phyloP scores from a whole-genome alignment of 2,329 filamentous ascomycete species.

The Raffaelea albimanens region DNA sequence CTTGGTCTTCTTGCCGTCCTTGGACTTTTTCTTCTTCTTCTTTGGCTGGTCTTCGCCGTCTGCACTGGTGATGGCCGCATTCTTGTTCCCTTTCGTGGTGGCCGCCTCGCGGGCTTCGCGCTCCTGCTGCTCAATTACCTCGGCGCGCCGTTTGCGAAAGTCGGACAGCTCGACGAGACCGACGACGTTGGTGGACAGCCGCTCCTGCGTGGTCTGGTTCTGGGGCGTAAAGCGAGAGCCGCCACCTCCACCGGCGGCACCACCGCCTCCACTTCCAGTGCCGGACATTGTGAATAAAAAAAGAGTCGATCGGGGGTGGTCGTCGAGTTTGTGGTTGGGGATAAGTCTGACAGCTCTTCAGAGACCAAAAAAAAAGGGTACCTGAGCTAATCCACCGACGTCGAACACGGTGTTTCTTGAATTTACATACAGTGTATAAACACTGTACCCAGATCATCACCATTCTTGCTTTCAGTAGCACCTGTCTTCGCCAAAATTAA shows the following conservation, averaged over 20 bases:
- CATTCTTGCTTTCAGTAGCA: too few relatives aligned
- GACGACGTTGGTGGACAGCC: constrained; percentile 77
- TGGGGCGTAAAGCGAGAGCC: constrained; percentile 65
- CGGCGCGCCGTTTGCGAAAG: constrained; percentile 90
- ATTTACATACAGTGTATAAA: too few relatives aligned
- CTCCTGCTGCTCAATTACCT: constrained; percentile 86
- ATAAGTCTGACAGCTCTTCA: too few relatives aligned
- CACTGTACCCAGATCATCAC: too few relatives aligned
- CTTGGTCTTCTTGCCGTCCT: constrained; percentile 27
- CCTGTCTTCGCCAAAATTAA: too few relatives aligned
- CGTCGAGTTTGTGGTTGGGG: too few relatives aligned
- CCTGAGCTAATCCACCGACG: too few relatives aligned
- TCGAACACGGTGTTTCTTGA: too few relatives aligned
- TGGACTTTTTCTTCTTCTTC: constrained; percentile 24
- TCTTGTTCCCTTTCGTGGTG: background rate
- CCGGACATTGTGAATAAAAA: constrained; percentile 27
- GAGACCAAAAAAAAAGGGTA: too few relatives aligned
- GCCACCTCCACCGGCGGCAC: too few relatives aligned
- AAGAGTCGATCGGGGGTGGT: background rate
- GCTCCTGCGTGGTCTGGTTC: constrained; percentile 67
- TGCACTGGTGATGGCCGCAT: background rate
- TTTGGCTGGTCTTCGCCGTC: constrained; percentile 20
- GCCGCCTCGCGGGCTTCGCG: constrained; percentile 63
- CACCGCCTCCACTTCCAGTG: too few relatives aligned
- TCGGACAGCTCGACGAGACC: constrained; percentile 87